These are phyloP conservation scores for Dimargaris cristalligena DNA, from an alignment of 192 early-diverging fungal genomes.

Conservation along the genomic window DNA sequence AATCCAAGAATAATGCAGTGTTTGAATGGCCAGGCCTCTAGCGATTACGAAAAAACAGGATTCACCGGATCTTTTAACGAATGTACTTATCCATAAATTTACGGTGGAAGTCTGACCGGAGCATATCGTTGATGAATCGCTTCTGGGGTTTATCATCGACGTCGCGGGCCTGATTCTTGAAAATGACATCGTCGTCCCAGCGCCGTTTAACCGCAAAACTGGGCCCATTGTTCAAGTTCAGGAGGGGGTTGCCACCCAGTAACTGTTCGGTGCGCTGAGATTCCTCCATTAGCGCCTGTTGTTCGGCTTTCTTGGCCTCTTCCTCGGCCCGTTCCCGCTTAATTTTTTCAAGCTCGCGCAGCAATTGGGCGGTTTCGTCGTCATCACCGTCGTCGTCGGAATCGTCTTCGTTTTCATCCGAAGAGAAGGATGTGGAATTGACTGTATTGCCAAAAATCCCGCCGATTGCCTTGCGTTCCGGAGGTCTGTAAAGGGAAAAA, in stretches of 20 bases:
- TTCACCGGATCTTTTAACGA: no score
- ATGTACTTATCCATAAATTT: slow-evolving; percentile 91
- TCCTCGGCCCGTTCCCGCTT: slow-evolving; percentile 84
- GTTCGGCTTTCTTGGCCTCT: slow-evolving; percentile 55
- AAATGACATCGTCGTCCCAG: slow-evolving; percentile 98
- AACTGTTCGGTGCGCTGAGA: slow-evolving; percentile 37
- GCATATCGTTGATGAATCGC: slow-evolving; percentile 92
- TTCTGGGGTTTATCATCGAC: slow-evolving; percentile 78
- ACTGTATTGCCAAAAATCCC: no score
- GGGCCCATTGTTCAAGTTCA: slow-evolving; percentile 32
- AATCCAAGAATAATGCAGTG: no score
- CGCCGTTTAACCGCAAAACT: slow-evolving; percentile 75
- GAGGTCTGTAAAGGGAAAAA: neutral
- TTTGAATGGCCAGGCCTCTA: no score
- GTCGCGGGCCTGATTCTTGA: slow-evolving; percentile 87
- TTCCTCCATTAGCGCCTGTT: slow-evolving; percentile 34
- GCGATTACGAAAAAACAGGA: no score
- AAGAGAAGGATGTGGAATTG: no score
- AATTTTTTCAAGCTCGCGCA: slow-evolving; percentile 79
- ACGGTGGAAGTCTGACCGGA: slow-evolving; percentile 89
- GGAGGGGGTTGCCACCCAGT: slow-evolving; percentile 65
- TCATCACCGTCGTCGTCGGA: slow-evolving; percentile 49
- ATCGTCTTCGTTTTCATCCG: slow-evolving; percentile 14
- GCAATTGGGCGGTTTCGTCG: slow-evolving; percentile 75
- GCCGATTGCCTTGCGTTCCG: slow-evolving; percentile 13